These are phyloP conservation scores for Cryptococcus jaspeensis DNA, from an alignment of 1,284 basidiomycete species.

Conservation along the genomic window DNA sequence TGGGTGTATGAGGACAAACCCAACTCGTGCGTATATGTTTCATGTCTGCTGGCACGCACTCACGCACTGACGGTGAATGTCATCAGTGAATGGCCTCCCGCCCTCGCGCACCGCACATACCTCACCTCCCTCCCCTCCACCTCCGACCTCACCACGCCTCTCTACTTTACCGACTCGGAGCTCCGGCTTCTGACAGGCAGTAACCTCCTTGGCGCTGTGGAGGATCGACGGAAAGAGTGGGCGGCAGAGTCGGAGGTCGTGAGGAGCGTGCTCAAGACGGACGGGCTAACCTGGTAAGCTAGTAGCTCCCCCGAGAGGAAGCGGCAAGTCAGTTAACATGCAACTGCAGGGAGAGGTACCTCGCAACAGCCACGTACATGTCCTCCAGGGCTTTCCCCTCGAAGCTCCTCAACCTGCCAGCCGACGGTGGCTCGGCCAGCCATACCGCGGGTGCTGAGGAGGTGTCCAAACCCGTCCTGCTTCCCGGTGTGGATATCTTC, in stretches of 20 bases:
- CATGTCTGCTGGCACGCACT: no score
- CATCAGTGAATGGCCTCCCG: conserved; percentile 20
- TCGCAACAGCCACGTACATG: conserved; percentile 69
- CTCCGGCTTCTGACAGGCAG: conserved; percentile 67
- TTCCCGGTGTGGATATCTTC: conserved; percentile 79
- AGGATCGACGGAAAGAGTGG: conserved; percentile 64
- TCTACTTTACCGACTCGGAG: conserved; percentile 69
- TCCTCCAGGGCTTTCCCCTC: conserved; percentile 88
- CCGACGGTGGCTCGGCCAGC: conserved; percentile 14
- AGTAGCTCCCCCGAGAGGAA: neutral
- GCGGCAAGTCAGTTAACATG: no score
- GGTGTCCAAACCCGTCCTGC: conserved; percentile 68
- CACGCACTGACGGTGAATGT: neutral
- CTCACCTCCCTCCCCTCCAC: conserved; percentile 63
- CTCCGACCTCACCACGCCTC: conserved; percentile 64
- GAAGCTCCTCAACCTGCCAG: conserved; percentile 61
- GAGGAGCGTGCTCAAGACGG: conserved; percentile 54
- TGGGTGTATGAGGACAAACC: conserved; percentile 53
- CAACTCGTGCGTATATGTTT: conserved; percentile 17
- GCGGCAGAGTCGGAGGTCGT: conserved; percentile 58
- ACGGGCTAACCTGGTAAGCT: conserved; percentile 66
- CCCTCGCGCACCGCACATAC: conserved; percentile 60
- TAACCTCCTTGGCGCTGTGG: conserved; percentile 71
- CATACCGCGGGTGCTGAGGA: conserved; percentile 26
- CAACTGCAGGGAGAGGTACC: conserved; percentile 65